Evolutionary conservation across 148 eudicot species (phyloP), one percentile per base, ranked within the genome.

Genomic region (Vaccinium darrowii): DNA sequence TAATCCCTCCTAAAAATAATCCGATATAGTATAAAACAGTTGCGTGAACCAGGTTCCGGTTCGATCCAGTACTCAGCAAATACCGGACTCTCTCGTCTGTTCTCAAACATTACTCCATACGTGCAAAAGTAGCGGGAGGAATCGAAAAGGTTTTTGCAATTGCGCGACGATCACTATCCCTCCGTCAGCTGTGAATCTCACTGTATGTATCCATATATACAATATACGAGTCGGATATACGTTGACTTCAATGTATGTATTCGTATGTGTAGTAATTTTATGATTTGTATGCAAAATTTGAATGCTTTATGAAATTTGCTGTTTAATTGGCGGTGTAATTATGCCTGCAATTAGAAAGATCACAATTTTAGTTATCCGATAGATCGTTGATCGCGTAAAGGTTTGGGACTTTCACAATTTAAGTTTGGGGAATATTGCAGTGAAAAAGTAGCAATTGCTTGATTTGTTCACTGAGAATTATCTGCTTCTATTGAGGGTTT

Each of bases 161-260:
- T 80, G 71, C 50, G 47, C 82, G 27, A 58, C 52, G 82, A 80
- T 57, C 69, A 54, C 23, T 33, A 54, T 15, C 63, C 27, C 16
- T 23, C 80, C 43, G 16, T 50, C 82, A 57, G 82, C 36, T 79
- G 5, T 79, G 51, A 56, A 39, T 54, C 81, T 79, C 63, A 30
- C 2, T 56, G 11, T 79, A 14, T 15, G 36, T 13, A 23, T 25
- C 12, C 25, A 2, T 1, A 43, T 43, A 43, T 4, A 43, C 47
- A 43, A n/a, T 11, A n/a, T 11, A 23, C 4, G 60, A 27, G 3
- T 65, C 36, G 36, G 36, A 80, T 36, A 3, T n/a, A 36, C 27
- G 51, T 80, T 80, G 69, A 57, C 16, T 18, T 25, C n/a, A 33
- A 50, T 58, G n/a, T 80, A 51, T 54, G 47, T 5, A 5, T 21